Evolutionary conservation across 1,284 basidiomycete genomes (phyloP).

Genomic region (Laetiporus sulphureus): DNA sequence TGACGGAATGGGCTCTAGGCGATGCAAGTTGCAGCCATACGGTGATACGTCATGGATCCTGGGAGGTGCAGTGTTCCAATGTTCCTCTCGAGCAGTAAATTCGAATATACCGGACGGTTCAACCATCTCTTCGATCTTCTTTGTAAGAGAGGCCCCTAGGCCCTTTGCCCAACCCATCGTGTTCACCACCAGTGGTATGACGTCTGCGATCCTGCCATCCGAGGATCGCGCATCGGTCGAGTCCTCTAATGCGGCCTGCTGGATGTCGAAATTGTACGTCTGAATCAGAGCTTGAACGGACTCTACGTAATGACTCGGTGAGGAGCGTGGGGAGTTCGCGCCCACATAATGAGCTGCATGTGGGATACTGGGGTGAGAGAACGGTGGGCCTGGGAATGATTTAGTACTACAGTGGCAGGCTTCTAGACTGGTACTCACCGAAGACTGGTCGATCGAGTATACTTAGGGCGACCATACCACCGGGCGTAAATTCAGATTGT

Average conservation of each 20-base stretch:
- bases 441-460: slow-evolving; percentile 64
- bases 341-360: slow-evolving; percentile 82
- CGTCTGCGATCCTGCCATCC: slow-evolving; percentile 39
- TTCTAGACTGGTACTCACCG: slow-evolving; percentile 37
- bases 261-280: slow-evolving; percentile 67
- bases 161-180: slow-evolving; percentile 98
- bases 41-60: too few species aligned
- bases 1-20: slow-evolving; percentile 23
- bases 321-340: slow-evolving; percentile 69
- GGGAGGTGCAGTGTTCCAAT: not conserved
- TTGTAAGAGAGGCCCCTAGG: slow-evolving; percentile 78
- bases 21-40: too few species aligned
- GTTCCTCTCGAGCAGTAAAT: slow-evolving; percentile 24
- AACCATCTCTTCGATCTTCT: slow-evolving; percentile 61
- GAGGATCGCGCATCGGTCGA: slow-evolving; percentile 20
- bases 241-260: slow-evolving; percentile 34
- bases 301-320: slow-evolving; percentile 75
- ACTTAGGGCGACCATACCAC: slow-evolving; percentile 80
- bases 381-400: slow-evolving; percentile 62
- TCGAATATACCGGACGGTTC: slow-evolving; percentile 66
- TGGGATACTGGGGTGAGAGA: slow-evolving; percentile 74
- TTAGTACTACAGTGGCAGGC: not conserved
- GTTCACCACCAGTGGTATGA: slow-evolving; percentile 87
- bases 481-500: slow-evolving; percentile 90
- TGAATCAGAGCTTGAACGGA: slow-evolving; percentile 66